Evolutionary conservation across 352 stramenopile species (phyloP).

Genomic region (Phytophthora palmivora): DNA sequence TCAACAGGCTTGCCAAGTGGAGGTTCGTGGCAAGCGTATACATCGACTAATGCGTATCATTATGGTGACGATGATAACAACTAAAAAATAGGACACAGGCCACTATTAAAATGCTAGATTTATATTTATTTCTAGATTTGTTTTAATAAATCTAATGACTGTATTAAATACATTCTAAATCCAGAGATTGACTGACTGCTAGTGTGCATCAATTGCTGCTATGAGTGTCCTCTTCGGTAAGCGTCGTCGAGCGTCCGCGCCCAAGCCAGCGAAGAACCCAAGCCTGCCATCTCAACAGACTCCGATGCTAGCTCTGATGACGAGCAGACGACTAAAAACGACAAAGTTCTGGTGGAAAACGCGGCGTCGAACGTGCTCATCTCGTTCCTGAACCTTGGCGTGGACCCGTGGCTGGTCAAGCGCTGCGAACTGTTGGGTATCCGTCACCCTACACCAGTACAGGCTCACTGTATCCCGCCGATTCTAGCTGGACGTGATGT

Average conservation of each 20-base stretch:
- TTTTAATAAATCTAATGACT: too few species aligned
- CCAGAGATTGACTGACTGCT: too few species aligned
- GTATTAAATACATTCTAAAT: too few species aligned
- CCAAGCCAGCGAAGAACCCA: conserved; percentile 4
- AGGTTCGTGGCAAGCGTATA: too few species aligned
- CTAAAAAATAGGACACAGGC: too few species aligned
- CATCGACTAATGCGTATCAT: too few species aligned
- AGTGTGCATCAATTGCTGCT: too few species aligned
- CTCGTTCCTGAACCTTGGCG: conserved; percentile 85
- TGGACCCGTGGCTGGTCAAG: conserved; percentile 90
- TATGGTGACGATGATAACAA: too few species aligned
- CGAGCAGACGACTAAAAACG: conserved; percentile 13
- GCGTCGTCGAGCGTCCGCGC: conserved; percentile 49
- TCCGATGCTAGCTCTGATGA: background rate
- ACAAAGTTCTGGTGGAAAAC: conserved; percentile 55
- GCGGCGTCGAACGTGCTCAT: conserved; percentile 57
- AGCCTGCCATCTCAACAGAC: conserved; percentile 5
- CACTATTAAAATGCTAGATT: too few species aligned
- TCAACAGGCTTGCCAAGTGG: too few species aligned
- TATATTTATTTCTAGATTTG: too few species aligned
- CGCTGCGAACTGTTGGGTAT: conserved; percentile 89
- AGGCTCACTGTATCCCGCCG: conserved; percentile 91
- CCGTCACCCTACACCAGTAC: conserved; percentile 87
- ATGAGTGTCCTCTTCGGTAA: conserved; percentile 88
- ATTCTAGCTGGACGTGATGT: conserved; percentile 93